Base-by-base conservation (phyloP, 768 basidiomycete genomes). In the Tulasnella sp. region DNA sequence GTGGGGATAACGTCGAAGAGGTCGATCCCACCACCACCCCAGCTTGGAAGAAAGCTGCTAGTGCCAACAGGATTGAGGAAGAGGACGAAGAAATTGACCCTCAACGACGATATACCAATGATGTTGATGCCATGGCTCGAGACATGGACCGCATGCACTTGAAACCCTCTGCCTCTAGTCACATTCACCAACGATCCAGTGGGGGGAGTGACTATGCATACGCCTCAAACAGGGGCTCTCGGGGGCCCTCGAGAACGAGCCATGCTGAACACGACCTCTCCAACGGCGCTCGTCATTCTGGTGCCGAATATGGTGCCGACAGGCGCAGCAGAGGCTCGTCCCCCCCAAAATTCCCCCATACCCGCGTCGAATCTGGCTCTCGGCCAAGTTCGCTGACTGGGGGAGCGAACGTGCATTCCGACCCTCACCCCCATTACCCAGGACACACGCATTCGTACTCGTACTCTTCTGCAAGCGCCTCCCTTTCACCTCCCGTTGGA, bases 1-100 rank as follows among this genome's bases (percentile, higher is more conserved):
- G 88, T 1, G 96, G 96, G 4, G 92, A 97, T 64, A 17, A 37
- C 7, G 31, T 58, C 48, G 49, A 58, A 34, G 49, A 50, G 19
- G 49, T 35, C 7, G 53, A 56, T 4, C 27, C 14, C n/a, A 31
- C 9, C 17, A 25, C 46, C 19, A 32, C 27, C 8, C 46, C 46
- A 3, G 46, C 19, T 32, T 25, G 34, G 23, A 23, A 32, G 25
- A 31, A 19, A 9, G 29, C 46, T n/a, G 46, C 34, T 32, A 32
- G 27, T 31, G 27, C 8, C 15, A 48, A 31, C 46, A 14, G 27
- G 36, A n/a, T n/a, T n/a, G 36, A 37, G 36, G 36, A 9, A n/a
- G 36, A 37, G 9, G 9, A 37, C 36, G 36, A 9, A 9, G 36
- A 9, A 9, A n/a, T 9, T 37, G 36, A 37, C 36, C 9, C n/a